Evolutionary conservation across 1,284 basidiomycete genomes (phyloP).

Genomic region (Microbotryum intermedium): DNA sequence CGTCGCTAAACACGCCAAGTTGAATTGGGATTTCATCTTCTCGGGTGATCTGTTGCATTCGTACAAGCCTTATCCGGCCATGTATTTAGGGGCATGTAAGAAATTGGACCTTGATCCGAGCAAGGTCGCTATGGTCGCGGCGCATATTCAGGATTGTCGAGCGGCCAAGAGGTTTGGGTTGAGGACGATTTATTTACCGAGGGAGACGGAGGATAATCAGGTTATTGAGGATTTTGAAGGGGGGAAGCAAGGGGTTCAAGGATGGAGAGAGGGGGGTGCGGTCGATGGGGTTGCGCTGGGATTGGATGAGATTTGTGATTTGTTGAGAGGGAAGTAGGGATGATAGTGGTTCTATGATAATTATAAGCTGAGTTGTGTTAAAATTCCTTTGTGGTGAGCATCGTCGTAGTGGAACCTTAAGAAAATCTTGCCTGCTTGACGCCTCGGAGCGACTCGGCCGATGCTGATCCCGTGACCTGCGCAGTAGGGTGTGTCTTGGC

Average conservation of each 20-base stretch:
- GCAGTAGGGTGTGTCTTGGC: neutral
- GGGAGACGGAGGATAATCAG: conserved; percentile 34
- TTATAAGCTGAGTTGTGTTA: neutral
- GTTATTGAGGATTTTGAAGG: neutral
- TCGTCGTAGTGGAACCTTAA: too few relatives aligned
- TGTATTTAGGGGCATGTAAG: conserved; percentile 34
- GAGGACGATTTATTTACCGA: conserved; percentile 37
- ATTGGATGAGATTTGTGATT: neutral
- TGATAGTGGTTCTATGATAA: neutral
- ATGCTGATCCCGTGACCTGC: neutral
- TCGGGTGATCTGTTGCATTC: conserved; percentile 34
- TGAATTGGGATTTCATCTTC: conserved; percentile 35
- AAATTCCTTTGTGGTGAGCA: neutral
- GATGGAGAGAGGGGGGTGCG: conserved; percentile 11
- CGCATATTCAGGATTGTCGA: conserved; percentile 36
- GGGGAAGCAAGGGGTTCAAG: conserved; percentile 1
- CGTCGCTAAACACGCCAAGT: conserved; percentile 31
- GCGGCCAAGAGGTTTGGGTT: conserved; percentile 34
- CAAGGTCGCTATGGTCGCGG: conserved; percentile 37
- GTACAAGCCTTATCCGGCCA: conserved; percentile 37
- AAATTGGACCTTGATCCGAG: conserved; percentile 27
- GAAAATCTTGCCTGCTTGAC: too few relatives aligned
- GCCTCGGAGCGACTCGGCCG: too few relatives aligned
- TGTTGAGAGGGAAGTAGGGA: neutral
- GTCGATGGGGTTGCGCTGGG: conserved; percentile 8